A percentile compares a stretch with the other conserved stretches of the same genome.
These are phyloP conservation scores for Huiozyma sinensis DNA, from an alignment of 805 yeast species.

Conservation along the genomic window DNA sequence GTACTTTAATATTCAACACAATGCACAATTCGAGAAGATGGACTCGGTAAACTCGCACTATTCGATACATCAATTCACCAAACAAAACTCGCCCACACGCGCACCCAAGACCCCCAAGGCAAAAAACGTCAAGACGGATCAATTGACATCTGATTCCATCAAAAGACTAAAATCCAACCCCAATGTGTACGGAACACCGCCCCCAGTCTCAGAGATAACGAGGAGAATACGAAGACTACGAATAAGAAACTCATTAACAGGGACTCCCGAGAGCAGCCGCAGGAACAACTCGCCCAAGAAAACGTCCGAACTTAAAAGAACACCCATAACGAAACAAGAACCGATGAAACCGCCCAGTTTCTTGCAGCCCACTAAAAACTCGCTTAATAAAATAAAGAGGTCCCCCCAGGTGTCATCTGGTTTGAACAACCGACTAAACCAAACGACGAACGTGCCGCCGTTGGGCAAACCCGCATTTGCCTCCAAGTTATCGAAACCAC, in stretches of 20 bases:
- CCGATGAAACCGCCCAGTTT: constrained; percentile 18
- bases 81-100: background rate
- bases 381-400: constrained; percentile 10
- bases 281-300: background rate
- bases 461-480: no score
- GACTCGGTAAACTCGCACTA: constrained; percentile 28
- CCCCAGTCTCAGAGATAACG: constrained; percentile 19
- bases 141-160: constrained; percentile 3
- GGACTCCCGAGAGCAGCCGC: background rate
- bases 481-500: background rate
- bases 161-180: constrained; percentile 6
- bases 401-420: background rate
- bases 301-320: constrained; percentile 5
- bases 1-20: constrained; percentile 14
- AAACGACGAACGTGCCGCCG: no score
- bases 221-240: constrained; percentile 19
- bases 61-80: constrained; percentile 5
- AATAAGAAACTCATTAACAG: constrained; percentile 8
- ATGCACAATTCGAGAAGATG: constrained; percentile 22
- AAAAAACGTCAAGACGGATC: constrained; percentile 1
- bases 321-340: constrained; percentile 11
- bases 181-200: constrained; percentile 2
- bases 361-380: constrained; percentile 18
- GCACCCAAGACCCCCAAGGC: constrained; percentile 7
- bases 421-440: background rate